Evolutionary conservation across 257 asterid genomes (phyloP).

Genomic region (Jasminum sambac): DNA sequence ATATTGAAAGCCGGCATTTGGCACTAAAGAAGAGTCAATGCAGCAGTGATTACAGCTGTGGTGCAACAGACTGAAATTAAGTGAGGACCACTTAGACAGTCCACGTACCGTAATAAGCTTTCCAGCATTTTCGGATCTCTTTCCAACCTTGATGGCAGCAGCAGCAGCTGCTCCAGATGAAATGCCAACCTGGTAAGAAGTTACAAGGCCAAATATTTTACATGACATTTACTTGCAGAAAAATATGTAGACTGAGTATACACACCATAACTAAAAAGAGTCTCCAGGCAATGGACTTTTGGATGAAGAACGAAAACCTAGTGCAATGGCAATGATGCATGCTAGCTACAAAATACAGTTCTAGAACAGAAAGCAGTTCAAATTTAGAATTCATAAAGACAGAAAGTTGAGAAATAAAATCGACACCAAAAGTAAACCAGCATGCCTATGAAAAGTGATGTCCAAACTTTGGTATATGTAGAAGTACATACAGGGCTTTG

Average conservation of each 20-base stretch:
- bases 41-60: no score
- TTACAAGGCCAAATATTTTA: conserved; percentile 16
- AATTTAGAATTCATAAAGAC: no score
- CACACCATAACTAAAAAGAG: background rate
- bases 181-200: conserved; percentile 73
- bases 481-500: no score
- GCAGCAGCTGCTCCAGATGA: conserved; percentile 99
- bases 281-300: background rate
- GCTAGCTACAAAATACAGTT: background rate
- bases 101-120: conserved; percentile 79
- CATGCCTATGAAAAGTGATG: no score
- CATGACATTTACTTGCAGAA: conserved; percentile 7
- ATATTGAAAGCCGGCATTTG: no score
- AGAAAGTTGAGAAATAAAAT: no score
- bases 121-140: conserved; percentile 96
- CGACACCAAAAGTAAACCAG: no score
- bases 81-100: background rate
- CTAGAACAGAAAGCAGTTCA: background rate
- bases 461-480: no score
- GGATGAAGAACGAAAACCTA: background rate
- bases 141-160: conserved; percentile 79
- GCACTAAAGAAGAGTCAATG: no score
- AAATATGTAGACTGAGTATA: background rate
- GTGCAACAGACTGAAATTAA: no score
- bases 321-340: background rate